Evolutionary conservation across 1,139 yeast species (phyloP), one percentile per base, ranked within the genome.

Genomic region (Diutina ranongensis): DNA sequence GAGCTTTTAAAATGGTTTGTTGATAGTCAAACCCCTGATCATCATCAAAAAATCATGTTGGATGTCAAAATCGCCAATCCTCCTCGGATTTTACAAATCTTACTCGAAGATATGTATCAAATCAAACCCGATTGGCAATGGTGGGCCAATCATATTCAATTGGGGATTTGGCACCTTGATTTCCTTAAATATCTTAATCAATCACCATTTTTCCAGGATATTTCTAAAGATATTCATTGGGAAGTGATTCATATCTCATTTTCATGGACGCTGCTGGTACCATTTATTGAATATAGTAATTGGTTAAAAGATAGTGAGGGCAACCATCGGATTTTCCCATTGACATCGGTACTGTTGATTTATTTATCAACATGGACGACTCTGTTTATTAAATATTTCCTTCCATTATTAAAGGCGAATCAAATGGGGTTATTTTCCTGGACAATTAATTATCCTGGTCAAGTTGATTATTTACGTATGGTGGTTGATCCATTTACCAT

Each of bases 401-500:
- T 70, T 46, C 76, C 76, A 0, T 54, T 66, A 16, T 53, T 63
- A 25, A 62, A 63, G 35, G 55, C 63, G 3, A 67, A 75, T 44
- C 66, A 73, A 46, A 60, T 83, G 47, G 69, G 72, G 45, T 64
- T 86, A 15, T 86, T 78, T 61, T 65, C 84, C 19, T 89, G 97
- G 97, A 89, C 97, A 1, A 71, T 87, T 41, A 89, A 89, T 59
- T 67, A 64, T 41, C 62, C 62, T 40, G 52, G 55, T 8, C 79
- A 81, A 47, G 68, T 76, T 46, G 74, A 76, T 49, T 68, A 68
- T 54, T 60, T 70, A 46, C 50, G 49, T 19, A 55, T 52, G 31
- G 50, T 70, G 18, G 65, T 71, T 32, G 51, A 51, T 42, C 45
- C 50, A 3, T 62, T 62, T 15, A 49, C 52, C 8, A 46, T 71